phyloP scores from a whole-genome alignment of 2,329 filamentous ascomycete species.

The Leptographium flavum region DNA sequence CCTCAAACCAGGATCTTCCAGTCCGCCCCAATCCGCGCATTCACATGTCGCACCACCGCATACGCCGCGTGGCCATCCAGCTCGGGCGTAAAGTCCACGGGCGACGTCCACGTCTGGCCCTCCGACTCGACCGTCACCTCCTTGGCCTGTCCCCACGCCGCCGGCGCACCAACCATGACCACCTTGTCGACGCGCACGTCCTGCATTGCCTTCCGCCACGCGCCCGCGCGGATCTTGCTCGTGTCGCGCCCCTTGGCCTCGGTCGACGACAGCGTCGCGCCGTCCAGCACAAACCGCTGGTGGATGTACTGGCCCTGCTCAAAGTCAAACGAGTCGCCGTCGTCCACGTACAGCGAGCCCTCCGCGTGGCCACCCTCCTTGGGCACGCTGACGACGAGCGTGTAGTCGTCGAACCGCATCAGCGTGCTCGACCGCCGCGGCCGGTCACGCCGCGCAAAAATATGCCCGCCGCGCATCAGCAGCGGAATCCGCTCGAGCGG shows the following conservation, averaged over 20 bases:
- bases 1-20: constrained; percentile 33
- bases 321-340: constrained; percentile 86
- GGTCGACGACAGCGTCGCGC: constrained; percentile 50
- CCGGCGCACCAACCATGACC: constrained; percentile 66
- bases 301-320: constrained; percentile 78
- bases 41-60: constrained; percentile 37
- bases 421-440: constrained; percentile 73
- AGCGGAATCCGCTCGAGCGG: constrained; percentile 79
- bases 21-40: constrained; percentile 36
- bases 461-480: constrained; percentile 83
- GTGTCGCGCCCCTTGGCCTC: constrained; percentile 43
- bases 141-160: constrained; percentile 51
- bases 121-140: constrained; percentile 41
- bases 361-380: constrained; percentile 49
- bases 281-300: constrained; percentile 56
- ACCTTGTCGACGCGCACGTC: constrained; percentile 72
- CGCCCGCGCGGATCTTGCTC: constrained; percentile 45
- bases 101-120: constrained; percentile 38
- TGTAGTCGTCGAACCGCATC: constrained; percentile 94
- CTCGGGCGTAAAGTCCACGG: constrained; percentile 44
- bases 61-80: constrained; percentile 33
- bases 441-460: constrained; percentile 79
- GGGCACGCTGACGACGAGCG: constrained; percentile 63
- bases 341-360: constrained; percentile 80
- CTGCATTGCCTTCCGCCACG: constrained; percentile 67